phyloP scores from a whole-genome alignment of 2,329 filamentous ascomycete genomes.

The Cyphellophora europaea region DNA sequence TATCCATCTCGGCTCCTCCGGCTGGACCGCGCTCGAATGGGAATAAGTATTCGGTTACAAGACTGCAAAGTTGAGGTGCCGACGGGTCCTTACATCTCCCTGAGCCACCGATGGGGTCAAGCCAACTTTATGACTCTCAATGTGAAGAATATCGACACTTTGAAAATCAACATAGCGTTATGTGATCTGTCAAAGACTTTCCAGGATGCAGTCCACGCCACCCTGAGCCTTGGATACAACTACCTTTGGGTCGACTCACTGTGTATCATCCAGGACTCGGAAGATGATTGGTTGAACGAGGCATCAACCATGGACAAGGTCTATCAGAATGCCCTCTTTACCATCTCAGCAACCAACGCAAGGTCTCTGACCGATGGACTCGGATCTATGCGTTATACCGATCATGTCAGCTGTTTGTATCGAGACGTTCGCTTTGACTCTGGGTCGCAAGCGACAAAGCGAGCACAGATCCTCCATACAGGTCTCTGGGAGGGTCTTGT shows the following conservation, averaged over 20 bases:
- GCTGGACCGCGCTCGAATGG: no score
- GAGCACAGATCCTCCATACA: background rate
- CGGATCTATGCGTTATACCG: no score
- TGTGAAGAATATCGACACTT: no score
- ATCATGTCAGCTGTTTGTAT: background rate
- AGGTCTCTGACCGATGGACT: background rate
- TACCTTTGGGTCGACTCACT: conserved; percentile 20
- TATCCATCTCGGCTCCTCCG: no score
- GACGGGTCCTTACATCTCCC: no score
- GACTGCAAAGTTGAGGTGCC: no score
- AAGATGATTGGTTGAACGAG: conserved; percentile 10
- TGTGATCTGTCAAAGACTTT: conserved; percentile 5
- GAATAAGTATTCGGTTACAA: no score
- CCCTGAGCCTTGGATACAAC: conserved; percentile 6
- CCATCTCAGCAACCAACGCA: conserved; percentile 5
- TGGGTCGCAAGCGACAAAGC: background rate
- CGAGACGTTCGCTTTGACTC: conserved; percentile 1
- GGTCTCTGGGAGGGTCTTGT: background rate
- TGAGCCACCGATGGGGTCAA: no score
- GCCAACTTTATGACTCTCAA: no score
- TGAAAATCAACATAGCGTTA: no score
- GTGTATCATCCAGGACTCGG: conserved; percentile 19
- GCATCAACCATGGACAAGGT: conserved; percentile 9
- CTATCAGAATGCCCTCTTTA: conserved; percentile 7
- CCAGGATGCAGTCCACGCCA: conserved; percentile 6